Conservation (phyloP, 768 basidiomycete genomes). For the Trametes meyenii region DNA sequence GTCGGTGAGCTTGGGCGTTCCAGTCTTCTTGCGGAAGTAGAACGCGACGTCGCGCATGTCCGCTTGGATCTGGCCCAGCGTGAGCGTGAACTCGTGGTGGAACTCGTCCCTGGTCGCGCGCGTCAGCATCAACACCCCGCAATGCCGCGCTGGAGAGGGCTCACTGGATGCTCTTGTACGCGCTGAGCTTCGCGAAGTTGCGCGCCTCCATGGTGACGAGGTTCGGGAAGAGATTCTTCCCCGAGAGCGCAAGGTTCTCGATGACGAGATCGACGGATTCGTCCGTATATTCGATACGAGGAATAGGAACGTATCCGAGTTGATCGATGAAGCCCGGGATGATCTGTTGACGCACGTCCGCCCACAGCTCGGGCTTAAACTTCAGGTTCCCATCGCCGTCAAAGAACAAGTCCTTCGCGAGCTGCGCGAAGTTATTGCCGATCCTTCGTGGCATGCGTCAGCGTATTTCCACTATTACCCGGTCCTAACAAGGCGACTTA, state of each 20-base stretch:
- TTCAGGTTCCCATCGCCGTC: conserved; percentile 77
- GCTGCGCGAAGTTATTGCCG: conserved; percentile 77
- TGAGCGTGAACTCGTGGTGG: conserved; percentile 75
- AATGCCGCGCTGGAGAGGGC: background rate
- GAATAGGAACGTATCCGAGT: conserved; percentile 89
- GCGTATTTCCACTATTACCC: background rate
- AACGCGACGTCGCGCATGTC: conserved; percentile 97
- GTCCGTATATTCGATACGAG: conserved; percentile 92
- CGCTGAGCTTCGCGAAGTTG: conserved; percentile 84
- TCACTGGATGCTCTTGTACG: conserved; percentile 53
- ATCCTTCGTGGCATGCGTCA: conserved; percentile 61
- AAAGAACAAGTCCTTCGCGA: conserved; percentile 82
- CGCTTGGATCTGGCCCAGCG: conserved; percentile 84
- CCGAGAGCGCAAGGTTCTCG: conserved; percentile 89
- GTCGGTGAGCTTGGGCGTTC: conserved; percentile 78
- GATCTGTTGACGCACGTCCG: conserved; percentile 82
- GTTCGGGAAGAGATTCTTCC: conserved; percentile 88
- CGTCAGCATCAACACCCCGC: background rate
- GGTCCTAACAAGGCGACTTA: background rate
- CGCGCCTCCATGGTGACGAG: conserved; percentile 70
- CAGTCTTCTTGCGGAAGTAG: conserved; percentile 84
- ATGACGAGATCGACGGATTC: conserved; percentile 85
- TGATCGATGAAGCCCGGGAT: conserved; percentile 76
- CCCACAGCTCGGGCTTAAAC: conserved; percentile 85
- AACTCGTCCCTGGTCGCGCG: conserved; percentile 48